These are phyloP conservation scores for Martensiomyces pterosporus DNA, from an alignment of 192 early-diverging fungal species.

Conservation along the genomic window DNA sequence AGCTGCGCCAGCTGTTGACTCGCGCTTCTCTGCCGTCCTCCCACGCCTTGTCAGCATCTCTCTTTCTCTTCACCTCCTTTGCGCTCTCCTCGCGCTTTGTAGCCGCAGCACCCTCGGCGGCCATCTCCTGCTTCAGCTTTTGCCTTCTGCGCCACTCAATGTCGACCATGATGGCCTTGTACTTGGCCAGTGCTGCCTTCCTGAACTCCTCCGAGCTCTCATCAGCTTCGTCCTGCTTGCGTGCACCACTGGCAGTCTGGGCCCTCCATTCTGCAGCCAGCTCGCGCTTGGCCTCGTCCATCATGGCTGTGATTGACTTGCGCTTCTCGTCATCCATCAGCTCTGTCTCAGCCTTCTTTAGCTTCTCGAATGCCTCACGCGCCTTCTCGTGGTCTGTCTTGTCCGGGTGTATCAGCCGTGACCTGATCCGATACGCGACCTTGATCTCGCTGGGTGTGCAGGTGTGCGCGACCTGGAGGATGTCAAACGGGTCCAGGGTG, in stretches of 20 bases:
- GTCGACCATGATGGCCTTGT: constrained; percentile 31
- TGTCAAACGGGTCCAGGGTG: constrained; percentile 36
- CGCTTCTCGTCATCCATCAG: constrained; percentile 42
- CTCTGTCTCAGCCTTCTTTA: constrained; percentile 34
- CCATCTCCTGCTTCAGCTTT: constrained; percentile 35
- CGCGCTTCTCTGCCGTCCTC: constrained; percentile 37
- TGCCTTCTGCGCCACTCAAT: constrained; percentile 45
- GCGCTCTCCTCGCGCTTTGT: constrained; percentile 21
- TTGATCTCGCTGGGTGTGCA: constrained; percentile 29
- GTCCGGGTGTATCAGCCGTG: constrained; percentile 44
- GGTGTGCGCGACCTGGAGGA: constrained; percentile 20
- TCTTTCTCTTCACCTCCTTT: constrained; percentile 14
- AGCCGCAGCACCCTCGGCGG: constrained; percentile 21
- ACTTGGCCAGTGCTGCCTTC: constrained; percentile 22
- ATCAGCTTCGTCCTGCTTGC: neutral
- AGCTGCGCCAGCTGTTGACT: constrained; percentile 40
- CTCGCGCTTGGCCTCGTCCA: constrained; percentile 35
- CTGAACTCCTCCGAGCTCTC: constrained; percentile 9
- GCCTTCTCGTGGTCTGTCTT: constrained; percentile 32
- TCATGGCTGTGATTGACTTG: constrained; percentile 19
- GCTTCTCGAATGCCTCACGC: constrained; percentile 39
- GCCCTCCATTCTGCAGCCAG: constrained; percentile 20
- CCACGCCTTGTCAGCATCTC: constrained; percentile 35
- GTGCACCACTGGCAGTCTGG: neutral
- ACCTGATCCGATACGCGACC: constrained; percentile 34